Percentiles rank a stretch among this genome's conserved stretches.
These are phyloP conservation scores for Bolboschoenus planiculmis DNA, from an alignment of 176 grass and related monocot species.

Conservation along the genomic window DNA sequence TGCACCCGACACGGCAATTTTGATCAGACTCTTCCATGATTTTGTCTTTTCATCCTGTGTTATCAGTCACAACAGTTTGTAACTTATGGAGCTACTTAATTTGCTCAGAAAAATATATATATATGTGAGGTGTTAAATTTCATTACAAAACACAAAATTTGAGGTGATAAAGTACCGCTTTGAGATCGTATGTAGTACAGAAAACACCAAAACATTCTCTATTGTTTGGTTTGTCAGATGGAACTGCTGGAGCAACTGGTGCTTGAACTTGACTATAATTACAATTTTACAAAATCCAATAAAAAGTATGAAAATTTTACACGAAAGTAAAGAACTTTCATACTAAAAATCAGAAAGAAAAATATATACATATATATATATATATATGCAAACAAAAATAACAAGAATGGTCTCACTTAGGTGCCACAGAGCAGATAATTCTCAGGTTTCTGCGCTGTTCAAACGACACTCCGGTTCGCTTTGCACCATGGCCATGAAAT, in stretches of 20 bases:
- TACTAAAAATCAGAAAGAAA: neutral
- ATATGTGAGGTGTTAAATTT: neutral
- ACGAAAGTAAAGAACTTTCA: neutral
- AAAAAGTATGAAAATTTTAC: neutral
- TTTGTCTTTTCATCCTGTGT: slow-evolving; percentile 61
- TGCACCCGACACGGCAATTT: slow-evolving; percentile 74
- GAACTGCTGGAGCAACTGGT: neutral
- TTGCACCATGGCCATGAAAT: slow-evolving; percentile 7
- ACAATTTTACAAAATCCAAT: neutral
- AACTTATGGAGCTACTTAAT: neutral
- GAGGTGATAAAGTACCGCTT: slow-evolving; percentile 31
- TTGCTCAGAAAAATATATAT: neutral
- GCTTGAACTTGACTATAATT: slow-evolving; percentile 35
- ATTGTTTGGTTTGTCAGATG: neutral
- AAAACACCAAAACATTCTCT: slow-evolving; percentile 76
- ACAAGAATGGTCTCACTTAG: slow-evolving; percentile 15
- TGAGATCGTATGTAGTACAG: slow-evolving; percentile 84
- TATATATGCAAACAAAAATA: neutral
- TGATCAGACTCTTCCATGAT: slow-evolving; percentile 87
- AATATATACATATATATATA: neutral
- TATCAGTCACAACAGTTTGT: neutral
- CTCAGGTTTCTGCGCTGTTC: slow-evolving; percentile 17
- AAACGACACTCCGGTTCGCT: neutral
- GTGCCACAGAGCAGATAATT: slow-evolving; percentile 58
- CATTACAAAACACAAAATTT: neutral